Conservation (phyloP, 2,329 filamentous ascomycete species). For the Penicillium brevicompactum region DNA sequence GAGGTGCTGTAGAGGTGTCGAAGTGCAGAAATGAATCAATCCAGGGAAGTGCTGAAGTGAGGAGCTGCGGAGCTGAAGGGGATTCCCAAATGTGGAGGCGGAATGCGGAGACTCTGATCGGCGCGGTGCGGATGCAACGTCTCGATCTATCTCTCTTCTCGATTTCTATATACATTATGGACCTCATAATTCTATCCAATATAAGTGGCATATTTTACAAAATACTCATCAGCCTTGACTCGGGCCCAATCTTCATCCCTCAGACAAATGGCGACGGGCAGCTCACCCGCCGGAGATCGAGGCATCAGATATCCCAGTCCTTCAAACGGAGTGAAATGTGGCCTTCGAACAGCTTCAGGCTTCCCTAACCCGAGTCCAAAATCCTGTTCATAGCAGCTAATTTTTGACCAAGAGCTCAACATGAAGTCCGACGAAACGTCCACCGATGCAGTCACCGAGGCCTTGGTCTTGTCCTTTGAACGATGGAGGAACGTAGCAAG, state of each 20-base stretch:
- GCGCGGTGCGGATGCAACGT: not conserved
- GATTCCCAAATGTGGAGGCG: constrained; percentile 19
- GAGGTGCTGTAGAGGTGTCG: not conserved
- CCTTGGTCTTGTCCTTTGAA: constrained; percentile 36
- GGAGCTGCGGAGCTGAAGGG: constrained; percentile 2
- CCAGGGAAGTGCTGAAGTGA: not conserved
- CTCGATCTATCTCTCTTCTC: not conserved
- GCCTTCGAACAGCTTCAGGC: constrained; percentile 52
- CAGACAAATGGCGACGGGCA: constrained; percentile 50
- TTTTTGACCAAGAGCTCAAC: constrained; percentile 58
- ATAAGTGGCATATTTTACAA: constrained; percentile 41
- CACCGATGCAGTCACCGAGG: constrained; percentile 31
- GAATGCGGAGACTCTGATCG: constrained; percentile 20
- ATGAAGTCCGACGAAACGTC: constrained; percentile 49
- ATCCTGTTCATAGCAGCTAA: constrained; percentile 49
- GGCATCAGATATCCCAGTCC: constrained; percentile 56
- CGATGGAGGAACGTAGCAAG: constrained; percentile 45
- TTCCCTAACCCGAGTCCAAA: constrained; percentile 50
- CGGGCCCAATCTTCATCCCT: constrained; percentile 51
- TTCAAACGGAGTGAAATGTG: constrained; percentile 50
- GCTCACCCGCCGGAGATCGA: constrained; percentile 44
- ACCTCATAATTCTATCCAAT: constrained; percentile 24
- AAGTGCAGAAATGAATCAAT: not conserved
- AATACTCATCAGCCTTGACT: constrained; percentile 48
- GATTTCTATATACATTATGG: not conserved